These are phyloP conservation scores for Aciculosporium take DNA, from an alignment of 2,329 filamentous ascomycete species.

Conservation along the genomic window DNA sequence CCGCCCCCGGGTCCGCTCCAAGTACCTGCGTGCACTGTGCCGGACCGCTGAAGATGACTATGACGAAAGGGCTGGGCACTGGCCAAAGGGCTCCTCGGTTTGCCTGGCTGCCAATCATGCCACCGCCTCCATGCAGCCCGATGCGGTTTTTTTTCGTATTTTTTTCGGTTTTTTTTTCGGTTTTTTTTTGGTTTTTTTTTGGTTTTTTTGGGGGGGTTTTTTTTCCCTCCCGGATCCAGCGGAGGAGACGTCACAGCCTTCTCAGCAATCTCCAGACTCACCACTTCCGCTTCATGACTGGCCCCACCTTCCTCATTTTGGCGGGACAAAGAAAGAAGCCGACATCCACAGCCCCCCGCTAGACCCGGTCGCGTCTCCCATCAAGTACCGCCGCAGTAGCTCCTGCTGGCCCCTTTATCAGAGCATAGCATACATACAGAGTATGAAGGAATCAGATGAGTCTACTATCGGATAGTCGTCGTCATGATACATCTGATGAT, in stretches of 20 bases:
- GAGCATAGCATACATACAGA: too few relatives aligned
- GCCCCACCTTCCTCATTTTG: conserved; percentile 1
- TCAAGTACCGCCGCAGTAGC: conserved; percentile 4
- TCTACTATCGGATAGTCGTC: too few relatives aligned
- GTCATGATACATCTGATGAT: neutral
- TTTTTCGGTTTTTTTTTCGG: too few relatives aligned
- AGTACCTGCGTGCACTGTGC: too few relatives aligned
- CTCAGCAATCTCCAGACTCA: neutral
- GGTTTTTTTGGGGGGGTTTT: too few relatives aligned
- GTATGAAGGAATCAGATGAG: too few relatives aligned
- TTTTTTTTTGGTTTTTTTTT: too few relatives aligned
- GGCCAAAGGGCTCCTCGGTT: neutral
- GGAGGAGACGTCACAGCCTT: conserved; percentile 4
- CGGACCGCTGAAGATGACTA: conserved; percentile 1
- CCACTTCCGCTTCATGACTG: neutral
- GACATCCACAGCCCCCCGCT: neutral
- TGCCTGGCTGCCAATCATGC: neutral
- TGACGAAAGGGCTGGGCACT: neutral
- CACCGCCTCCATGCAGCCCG: conserved; percentile 3
- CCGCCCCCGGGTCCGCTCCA: too few relatives aligned
- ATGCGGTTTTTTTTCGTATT: conserved; percentile 19
- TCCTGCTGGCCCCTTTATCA: neutral
- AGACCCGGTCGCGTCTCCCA: conserved; percentile 2
- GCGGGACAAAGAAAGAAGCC: neutral
- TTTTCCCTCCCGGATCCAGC: conserved; percentile 15